Evolutionary conservation across 495 filamentous ascomycete species (phyloP).

Genomic region (Penicillium soppii): DNA sequence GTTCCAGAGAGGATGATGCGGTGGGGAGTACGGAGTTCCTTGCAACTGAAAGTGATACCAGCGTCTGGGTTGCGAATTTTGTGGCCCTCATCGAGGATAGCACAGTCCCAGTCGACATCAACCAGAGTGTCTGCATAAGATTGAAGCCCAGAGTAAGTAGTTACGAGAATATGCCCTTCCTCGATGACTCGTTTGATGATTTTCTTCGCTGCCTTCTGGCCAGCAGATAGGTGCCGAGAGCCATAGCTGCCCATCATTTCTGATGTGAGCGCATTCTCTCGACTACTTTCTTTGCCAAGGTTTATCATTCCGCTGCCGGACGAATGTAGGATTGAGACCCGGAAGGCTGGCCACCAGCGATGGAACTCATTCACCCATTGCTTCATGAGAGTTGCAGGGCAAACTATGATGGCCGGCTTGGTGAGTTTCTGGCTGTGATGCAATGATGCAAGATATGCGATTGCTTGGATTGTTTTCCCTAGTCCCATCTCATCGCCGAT

Average conservation of each 20-base stretch:
- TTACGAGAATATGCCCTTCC: conserved; percentile 89
- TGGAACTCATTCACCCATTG: conserved; percentile 99
- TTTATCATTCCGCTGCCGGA: conserved; percentile 97
- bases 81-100: conserved; percentile 94
- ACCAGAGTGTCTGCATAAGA: conserved; percentile 79
- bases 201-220: conserved; percentile 64
- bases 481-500: conserved; percentile 98
- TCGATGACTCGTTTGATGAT: conserved; percentile 82
- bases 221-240: conserved; percentile 41
- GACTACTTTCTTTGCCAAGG: conserved; percentile 61
- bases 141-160: conserved; percentile 90
- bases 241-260: conserved; percentile 32
- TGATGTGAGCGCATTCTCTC: conserved; percentile 64
- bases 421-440: conserved; percentile 84
- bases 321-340: conserved; percentile 91
- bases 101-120: conserved; percentile 84
- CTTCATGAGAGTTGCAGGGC: conserved; percentile 88
- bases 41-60: conserved; percentile 87
- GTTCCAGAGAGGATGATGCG: conserved; percentile 93
- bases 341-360: conserved; percentile 92
- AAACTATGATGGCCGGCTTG: conserved; percentile 84
- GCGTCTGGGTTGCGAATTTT: conserved; percentile 97
- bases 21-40: conserved; percentile 83
- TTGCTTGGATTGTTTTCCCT: conserved; percentile 93
- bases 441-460: conserved; percentile 84